Base-by-base conservation (phyloP, 1,284 basidiomycete species). In the Marasmius sp. region DNA sequence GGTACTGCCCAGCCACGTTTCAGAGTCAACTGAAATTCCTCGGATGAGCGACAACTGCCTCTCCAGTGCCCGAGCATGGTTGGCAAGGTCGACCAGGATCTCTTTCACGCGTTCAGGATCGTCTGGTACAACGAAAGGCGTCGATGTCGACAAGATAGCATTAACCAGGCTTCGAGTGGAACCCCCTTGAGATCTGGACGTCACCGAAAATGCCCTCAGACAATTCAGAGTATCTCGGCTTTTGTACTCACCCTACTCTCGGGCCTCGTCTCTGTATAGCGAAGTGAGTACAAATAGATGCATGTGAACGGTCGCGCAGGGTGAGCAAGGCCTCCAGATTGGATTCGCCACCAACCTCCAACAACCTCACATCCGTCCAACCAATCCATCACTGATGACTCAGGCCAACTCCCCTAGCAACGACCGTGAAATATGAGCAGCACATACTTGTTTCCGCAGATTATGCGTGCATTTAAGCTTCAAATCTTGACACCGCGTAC, bases 131-230 rank as follows among this genome's bases (percentile, higher is more conserved):
- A 50, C 18, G 38, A 57, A 63, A 12, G 61, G 34, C 20, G 45
- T 47, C 16, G 58, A 41, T 1, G 38, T 14, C n/a, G 58, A 60
- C 10, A 63, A 27, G 36, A 63, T 63, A 27, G 61, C 52, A 12
- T 33, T 52, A 38, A 60, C 54, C 14, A 60, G 12, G 10, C 54
- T 20, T 16, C 45, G 45, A 47, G 6, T n/a, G n/a, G 41, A 6
- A 3, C 6, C 6, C 12, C 45, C 45, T 47, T 47, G n/a, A 47
- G n/a, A 18, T n/a, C 20, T 8, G 16, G 6, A n/a, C n/a, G 11
- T 14, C n/a, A n/a, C 16, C 45, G 9, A 2, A 18, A 47, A 47
- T 20, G 45, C 9, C 9, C 45, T 47, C 8, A n/a, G 16, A 20
- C 6, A n/a, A 8, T 45, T 18, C 33, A 57, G 11, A 20, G 55